Conservation (phyloP, 169 alveolate genomes). For the Babesia divergens region DNA sequence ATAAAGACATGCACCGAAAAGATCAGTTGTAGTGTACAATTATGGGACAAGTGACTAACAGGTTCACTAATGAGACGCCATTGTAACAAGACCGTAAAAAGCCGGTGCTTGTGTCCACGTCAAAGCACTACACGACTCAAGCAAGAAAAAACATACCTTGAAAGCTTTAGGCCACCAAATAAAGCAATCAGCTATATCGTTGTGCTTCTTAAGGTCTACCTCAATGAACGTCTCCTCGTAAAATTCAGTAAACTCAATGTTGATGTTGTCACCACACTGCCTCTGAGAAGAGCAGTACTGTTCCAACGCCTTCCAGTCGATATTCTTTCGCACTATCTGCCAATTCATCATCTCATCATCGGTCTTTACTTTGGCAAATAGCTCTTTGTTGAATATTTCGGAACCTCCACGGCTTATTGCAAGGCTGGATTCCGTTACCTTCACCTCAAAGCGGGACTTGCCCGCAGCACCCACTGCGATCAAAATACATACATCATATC, state of each 20-base stretch:
- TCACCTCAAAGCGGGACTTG: background rate
- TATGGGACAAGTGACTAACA: too few relatives aligned
- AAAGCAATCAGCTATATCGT: conserved; percentile 35
- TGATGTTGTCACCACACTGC: background rate
- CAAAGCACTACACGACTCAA: too few relatives aligned
- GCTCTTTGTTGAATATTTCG: conserved; percentile 24
- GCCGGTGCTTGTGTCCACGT: too few relatives aligned
- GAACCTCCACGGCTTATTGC: conserved; percentile 1
- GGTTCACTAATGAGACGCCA: too few relatives aligned
- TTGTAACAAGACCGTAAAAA: too few relatives aligned
- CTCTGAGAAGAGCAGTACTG: conserved; percentile 2
- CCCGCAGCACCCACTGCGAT: conserved; percentile 9
- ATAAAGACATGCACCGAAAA: too few relatives aligned
- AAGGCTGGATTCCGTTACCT: conserved; percentile 1
- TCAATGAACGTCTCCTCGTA: conserved; percentile 27
- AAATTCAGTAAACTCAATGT: conserved; percentile 12
- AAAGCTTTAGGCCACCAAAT: conserved; percentile 65
- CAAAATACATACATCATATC: conserved; percentile 30
- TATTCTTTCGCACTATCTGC: conserved; percentile 32
- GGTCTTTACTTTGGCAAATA: conserved; percentile 33
- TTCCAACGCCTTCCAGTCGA: conserved; percentile 58
- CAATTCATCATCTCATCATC: conserved; percentile 50
- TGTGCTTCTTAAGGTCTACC: conserved; percentile 39
- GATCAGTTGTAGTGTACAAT: too few relatives aligned
- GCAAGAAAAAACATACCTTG: conserved; percentile 39